These are phyloP conservation scores for Yamadazyma spencermartinsiae DNA, from an alignment of 1,139 yeast species.

Conservation along the genomic window DNA sequence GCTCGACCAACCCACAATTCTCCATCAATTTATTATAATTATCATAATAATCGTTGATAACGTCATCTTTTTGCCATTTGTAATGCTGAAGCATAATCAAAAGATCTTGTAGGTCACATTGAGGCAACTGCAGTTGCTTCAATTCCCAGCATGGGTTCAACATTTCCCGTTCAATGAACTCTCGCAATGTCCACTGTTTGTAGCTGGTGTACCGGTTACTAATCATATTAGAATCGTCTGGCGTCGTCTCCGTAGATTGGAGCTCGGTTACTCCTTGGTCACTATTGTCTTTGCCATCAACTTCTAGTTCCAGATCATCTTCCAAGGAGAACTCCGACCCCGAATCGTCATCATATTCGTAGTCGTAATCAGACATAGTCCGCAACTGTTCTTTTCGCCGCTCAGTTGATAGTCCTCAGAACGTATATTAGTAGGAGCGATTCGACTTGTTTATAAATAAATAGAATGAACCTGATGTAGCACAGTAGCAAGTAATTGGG, in stretches of 20 bases:
- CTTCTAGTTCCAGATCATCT: slow-evolving; percentile 16
- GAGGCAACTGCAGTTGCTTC: slow-evolving; percentile 28
- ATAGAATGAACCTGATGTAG: too few relatives aligned
- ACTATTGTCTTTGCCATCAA: background rate
- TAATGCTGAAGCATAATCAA: slow-evolving; percentile 56
- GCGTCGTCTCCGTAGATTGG: slow-evolving; percentile 1
- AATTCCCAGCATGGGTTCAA: slow-evolving; percentile 20
- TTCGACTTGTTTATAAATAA: too few relatives aligned
- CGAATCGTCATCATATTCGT: slow-evolving; percentile 21
- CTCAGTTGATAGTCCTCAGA: too few relatives aligned
- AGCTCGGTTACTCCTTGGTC: background rate
- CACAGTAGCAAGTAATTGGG: too few relatives aligned
- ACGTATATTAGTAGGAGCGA: too few relatives aligned
- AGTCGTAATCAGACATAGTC: slow-evolving; percentile 16
- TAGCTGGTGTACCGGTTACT: slow-evolving; percentile 11
- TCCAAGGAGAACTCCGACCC: slow-evolving; percentile 16
- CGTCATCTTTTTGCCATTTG: slow-evolving; percentile 74
- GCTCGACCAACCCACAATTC: slow-evolving; percentile 47
- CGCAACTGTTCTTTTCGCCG: too few relatives aligned
- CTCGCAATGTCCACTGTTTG: slow-evolving; percentile 29
- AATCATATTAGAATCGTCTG: slow-evolving; percentile 2
- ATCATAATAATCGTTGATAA: slow-evolving; percentile 68
- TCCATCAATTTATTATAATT: slow-evolving; percentile 44
- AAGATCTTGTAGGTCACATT: slow-evolving; percentile 41
- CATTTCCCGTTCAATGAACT: slow-evolving; percentile 24